Evolutionary conservation across 495 filamentous ascomycete genomes (phyloP).

Genomic region (Tuber microsphaerosporum): DNA sequence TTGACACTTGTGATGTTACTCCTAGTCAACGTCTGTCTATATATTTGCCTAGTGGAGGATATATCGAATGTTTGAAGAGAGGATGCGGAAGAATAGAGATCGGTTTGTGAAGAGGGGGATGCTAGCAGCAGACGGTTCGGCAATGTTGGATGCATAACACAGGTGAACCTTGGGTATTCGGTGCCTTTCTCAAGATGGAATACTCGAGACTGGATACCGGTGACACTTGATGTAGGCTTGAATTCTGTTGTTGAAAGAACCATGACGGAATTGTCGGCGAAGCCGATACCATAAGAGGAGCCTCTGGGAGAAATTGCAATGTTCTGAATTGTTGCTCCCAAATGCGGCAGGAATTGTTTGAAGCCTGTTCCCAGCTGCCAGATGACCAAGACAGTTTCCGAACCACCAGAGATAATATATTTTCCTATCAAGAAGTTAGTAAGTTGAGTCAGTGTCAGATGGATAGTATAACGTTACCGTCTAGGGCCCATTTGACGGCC

Average conservation of each 20-base stretch:
- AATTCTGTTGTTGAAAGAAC: slow-evolving; percentile 83
- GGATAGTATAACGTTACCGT: slow-evolving; percentile 56
- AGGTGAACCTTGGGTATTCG: slow-evolving; percentile 38
- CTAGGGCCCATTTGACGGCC: slow-evolving; percentile 76
- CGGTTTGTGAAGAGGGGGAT: slow-evolving; percentile 47
- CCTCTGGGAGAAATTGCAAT: slow-evolving; percentile 73
- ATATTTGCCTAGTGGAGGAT: slow-evolving; percentile 60
- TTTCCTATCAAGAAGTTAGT: slow-evolving; percentile 56
- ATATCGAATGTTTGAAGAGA: slow-evolving; percentile 80
- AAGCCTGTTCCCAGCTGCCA: slow-evolving; percentile 88
- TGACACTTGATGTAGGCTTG: slow-evolving; percentile 67
- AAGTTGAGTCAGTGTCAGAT: slow-evolving; percentile 18
- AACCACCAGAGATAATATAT: slow-evolving; percentile 87
- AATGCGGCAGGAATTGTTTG: slow-evolving; percentile 75
- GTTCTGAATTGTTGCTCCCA: slow-evolving; percentile 73
- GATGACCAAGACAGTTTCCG: slow-evolving; percentile 82
- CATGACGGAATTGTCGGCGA: slow-evolving; percentile 86
- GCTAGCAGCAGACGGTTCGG: slow-evolving; percentile 56
- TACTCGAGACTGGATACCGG: slow-evolving; percentile 62
- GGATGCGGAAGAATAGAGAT: slow-evolving; percentile 42
- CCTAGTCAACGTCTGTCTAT: slow-evolving; percentile 76
- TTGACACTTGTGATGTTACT: slow-evolving; percentile 79
- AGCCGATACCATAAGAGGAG: slow-evolving; percentile 68
- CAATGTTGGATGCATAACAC: slow-evolving; percentile 53
- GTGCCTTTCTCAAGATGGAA: slow-evolving; percentile 8